Conservation (phyloP, 805 yeast genomes). For the Candida peoriensis region DNA sequence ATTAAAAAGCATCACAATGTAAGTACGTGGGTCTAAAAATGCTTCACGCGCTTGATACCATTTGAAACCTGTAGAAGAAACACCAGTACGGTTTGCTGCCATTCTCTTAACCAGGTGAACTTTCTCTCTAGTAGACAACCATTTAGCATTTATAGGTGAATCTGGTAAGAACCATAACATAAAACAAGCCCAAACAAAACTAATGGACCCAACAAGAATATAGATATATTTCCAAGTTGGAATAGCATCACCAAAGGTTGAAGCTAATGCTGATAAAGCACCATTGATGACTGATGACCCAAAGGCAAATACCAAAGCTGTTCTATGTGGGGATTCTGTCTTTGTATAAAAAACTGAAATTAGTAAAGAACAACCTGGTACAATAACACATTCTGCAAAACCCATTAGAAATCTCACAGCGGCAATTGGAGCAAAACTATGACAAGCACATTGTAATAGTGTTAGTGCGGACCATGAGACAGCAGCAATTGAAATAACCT, state of each 20-base stretch:
- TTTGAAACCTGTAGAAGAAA: conserved; percentile 34
- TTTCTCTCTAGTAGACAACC: conserved; percentile 38
- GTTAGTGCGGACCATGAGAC: conserved; percentile 18
- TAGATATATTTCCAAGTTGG: conserved; percentile 47
- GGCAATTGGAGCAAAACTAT: conserved; percentile 34
- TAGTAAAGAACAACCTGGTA: conserved; percentile 37
- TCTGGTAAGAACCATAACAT: conserved; percentile 38
- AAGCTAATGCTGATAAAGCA: conserved; percentile 40
- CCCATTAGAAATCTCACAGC: conserved; percentile 43
- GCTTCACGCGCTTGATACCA: conserved; percentile 40
- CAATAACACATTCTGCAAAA: conserved; percentile 33
- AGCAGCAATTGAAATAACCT: conserved; percentile 20
- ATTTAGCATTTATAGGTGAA: conserved; percentile 40
- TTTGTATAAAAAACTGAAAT: conserved; percentile 35
- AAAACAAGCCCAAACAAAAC: conserved; percentile 30
- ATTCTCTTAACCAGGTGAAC: conserved; percentile 37
- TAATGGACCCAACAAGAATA: conserved; percentile 45
- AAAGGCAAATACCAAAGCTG: conserved; percentile 40
- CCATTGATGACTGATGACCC: conserved; percentile 25
- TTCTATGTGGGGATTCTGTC: conserved; percentile 37
- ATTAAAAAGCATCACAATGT: conserved; percentile 27
- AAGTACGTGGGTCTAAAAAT: conserved; percentile 35
- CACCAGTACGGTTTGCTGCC: conserved; percentile 39
- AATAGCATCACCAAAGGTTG: conserved; percentile 28
- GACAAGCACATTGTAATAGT: conserved; percentile 27